Evolutionary conservation across 176 grass and related monocot genomes (phyloP).

Genomic region (Lolium multiflorum): DNA sequence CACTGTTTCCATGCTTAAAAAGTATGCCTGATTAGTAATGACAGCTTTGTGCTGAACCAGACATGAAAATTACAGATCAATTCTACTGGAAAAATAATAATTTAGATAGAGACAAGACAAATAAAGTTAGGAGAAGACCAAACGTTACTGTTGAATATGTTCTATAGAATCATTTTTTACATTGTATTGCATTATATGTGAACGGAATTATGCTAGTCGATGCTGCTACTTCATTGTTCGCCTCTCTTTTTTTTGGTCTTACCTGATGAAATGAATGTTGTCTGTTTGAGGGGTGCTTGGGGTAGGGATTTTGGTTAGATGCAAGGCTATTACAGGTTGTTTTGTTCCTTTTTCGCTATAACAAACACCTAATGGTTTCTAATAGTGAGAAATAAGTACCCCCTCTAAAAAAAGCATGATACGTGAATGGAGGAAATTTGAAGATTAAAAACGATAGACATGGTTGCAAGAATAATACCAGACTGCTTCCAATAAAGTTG

Average conservation of each 20-base stretch:
- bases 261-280: background rate
- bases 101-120: slow-evolving; percentile 29
- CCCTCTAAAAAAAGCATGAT: too few species aligned
- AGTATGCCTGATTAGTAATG: background rate
- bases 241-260: background rate
- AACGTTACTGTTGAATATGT: background rate
- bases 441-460: background rate
- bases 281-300: background rate
- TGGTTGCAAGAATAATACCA: background rate
- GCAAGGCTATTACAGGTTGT: background rate
- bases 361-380: background rate
- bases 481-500: background rate
- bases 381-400: background rate
- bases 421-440: background rate
- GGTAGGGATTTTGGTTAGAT: background rate
- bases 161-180: background rate
- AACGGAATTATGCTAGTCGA: background rate
- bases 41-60: background rate
- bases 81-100: slow-evolving; percentile 1
- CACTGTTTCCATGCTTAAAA: background rate
- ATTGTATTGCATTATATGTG: background rate
- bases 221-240: background rate
- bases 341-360: background rate
- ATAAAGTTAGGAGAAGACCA: background rate
- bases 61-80: background rate